phyloP scores from a whole-genome alignment of 768 basidiomycete species.

The Hydnomerulius pinastri region DNA sequence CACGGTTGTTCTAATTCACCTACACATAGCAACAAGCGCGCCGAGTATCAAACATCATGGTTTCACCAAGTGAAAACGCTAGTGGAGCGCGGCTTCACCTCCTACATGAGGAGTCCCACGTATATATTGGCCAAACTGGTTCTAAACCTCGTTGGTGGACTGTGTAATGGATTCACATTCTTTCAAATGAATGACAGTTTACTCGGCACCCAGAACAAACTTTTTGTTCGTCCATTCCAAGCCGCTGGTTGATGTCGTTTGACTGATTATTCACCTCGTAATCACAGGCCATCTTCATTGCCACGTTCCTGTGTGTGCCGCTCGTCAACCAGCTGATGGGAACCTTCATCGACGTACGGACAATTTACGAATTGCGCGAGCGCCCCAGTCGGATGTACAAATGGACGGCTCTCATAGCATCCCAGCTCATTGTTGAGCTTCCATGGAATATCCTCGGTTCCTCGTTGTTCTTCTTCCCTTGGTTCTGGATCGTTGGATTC shows the following conservation, averaged over 20 bases:
- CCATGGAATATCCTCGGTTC: conserved; percentile 45
- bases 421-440: conserved; percentile 49
- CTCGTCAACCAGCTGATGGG: conserved; percentile 61
- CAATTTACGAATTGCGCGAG: conserved; percentile 64
- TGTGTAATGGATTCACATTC: conserved; percentile 47
- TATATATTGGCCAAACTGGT: conserved; percentile 42
- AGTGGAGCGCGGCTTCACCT: conserved; percentile 30
- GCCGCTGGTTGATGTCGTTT: no score
- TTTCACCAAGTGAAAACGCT: conserved; percentile 35
- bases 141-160: conserved; percentile 34
- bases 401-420: conserved; percentile 58
- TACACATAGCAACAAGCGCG: conserved; percentile 17
- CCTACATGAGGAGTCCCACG: conserved; percentile 42
- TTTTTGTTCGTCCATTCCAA: conserved; percentile 36
- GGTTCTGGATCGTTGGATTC: conserved; percentile 51
- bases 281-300: conserved; percentile 51
- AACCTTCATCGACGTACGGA: conserved; percentile 55
- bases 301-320: conserved; percentile 43
- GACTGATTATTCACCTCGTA: background rate
- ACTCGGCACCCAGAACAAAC: conserved; percentile 44
- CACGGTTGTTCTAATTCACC: conserved; percentile 34
- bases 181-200: conserved; percentile 35
- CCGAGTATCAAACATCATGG: conserved; percentile 42
- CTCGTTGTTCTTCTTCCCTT: conserved; percentile 47
- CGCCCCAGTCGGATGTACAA: conserved; percentile 62